phyloP scores from a whole-genome alignment of 192 early-diverging fungal species.

The Podila horticola region DNA sequence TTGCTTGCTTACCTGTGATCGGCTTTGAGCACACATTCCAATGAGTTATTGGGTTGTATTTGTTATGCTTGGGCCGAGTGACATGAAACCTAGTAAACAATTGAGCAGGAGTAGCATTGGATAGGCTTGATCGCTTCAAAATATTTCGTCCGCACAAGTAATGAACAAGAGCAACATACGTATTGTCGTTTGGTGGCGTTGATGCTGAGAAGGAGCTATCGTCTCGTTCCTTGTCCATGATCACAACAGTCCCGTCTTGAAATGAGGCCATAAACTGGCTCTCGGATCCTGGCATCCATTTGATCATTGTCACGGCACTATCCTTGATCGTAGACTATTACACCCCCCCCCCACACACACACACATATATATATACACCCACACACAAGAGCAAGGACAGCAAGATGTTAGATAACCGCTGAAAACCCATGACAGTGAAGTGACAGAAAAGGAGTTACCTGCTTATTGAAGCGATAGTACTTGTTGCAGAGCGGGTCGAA shows the following conservation, averaged over 20 bases:
- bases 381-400: too few relatives aligned
- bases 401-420: too few relatives aligned
- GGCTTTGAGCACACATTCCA: conserved; percentile 80
- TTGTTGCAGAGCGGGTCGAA: conserved; percentile 90
- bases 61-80: conserved; percentile 68
- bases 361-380: too few relatives aligned
- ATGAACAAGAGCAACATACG: conserved; percentile 18
- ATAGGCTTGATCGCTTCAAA: background rate
- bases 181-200: conserved; percentile 25
- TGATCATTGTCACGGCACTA: conserved; percentile 78
- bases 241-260: conserved; percentile 83
- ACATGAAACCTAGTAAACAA: conserved; percentile 60
- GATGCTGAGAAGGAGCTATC: conserved; percentile 66
- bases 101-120: background rate
- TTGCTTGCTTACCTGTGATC: conserved; percentile 70
- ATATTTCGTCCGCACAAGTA: conserved; percentile 1
- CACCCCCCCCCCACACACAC: too few relatives aligned
- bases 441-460: conserved; percentile 49
- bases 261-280: conserved; percentile 86
- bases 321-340: conserved; percentile 56
- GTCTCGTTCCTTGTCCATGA: conserved; percentile 89
- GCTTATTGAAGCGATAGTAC: conserved; percentile 85
- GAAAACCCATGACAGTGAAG: too few relatives aligned
- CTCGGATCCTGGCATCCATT: conserved; percentile 92
- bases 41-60: conserved; percentile 82